These are phyloP conservation scores for Mrakia blollopis DNA, from an alignment of 768 basidiomycete genomes.

Conservation along the genomic window DNA sequence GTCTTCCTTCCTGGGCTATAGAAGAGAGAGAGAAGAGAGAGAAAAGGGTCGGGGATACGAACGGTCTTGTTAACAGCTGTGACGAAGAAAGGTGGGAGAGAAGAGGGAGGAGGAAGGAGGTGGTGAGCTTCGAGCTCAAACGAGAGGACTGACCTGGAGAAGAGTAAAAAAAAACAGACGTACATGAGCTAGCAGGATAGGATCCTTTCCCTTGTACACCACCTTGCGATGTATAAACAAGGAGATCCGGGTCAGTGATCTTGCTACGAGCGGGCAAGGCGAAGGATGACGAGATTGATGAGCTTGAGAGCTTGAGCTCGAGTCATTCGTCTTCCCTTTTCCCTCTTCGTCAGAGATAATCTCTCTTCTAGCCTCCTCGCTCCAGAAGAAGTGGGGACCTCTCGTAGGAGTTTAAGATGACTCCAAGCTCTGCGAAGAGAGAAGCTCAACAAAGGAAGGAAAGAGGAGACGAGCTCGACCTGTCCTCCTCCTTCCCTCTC, in stretches of 20 bases:
- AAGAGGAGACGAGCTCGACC: too few relatives aligned
- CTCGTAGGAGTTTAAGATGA: too few relatives aligned
- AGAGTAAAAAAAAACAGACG: background rate
- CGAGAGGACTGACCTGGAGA: background rate
- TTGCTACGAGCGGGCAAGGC: background rate
- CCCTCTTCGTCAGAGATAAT: too few relatives aligned
- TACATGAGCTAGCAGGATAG: slow-evolving; percentile 24
- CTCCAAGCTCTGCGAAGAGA: too few relatives aligned
- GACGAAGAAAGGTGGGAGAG: background rate
- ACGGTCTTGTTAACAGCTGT: slow-evolving; percentile 30
- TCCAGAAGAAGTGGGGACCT: too few relatives aligned
- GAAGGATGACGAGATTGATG: background rate
- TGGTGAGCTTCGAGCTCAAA: background rate
- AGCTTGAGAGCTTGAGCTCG: too few relatives aligned
- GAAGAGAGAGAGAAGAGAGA: background rate
- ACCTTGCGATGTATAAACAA: slow-evolving; percentile 15
- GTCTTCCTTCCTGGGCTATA: background rate
- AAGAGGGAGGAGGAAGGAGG: background rate
- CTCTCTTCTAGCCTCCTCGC: too few relatives aligned
- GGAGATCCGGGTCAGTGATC: background rate
- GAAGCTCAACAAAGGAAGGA: too few relatives aligned
- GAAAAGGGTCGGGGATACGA: background rate
- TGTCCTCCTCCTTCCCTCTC: too few relatives aligned
- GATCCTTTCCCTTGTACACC: slow-evolving; percentile 29
- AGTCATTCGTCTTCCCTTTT: too few relatives aligned